phyloP scores from a whole-genome alignment of 768 basidiomycete species.

The Lentinus tigrinus region DNA sequence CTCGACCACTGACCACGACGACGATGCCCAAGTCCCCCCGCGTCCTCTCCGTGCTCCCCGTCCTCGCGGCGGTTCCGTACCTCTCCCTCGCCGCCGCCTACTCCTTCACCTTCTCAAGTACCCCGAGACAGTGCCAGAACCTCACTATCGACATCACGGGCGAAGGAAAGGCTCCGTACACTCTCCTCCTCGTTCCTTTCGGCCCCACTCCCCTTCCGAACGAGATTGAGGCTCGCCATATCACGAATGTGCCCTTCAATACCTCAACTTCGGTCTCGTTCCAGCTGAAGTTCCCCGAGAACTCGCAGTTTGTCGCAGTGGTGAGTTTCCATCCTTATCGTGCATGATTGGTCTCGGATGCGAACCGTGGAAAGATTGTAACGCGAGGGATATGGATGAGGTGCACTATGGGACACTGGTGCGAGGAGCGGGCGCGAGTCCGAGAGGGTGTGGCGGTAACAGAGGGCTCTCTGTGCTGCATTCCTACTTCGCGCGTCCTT shows the following conservation, averaged over 20 bases:
- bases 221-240: constrained; percentile 61
- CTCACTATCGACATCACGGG: constrained; percentile 61
- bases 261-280: constrained; percentile 46
- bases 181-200: constrained; percentile 63
- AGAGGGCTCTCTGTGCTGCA: too few species aligned
- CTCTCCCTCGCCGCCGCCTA: constrained; percentile 36
- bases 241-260: constrained; percentile 54
- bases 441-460: too few species aligned
- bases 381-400: too few species aligned
- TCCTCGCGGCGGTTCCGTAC: constrained; percentile 19
- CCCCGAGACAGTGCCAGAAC: constrained; percentile 66
- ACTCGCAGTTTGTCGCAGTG: constrained; percentile 75
- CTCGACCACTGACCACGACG: constrained; percentile 1
- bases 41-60: constrained; percentile 3
- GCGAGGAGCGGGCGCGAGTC: too few species aligned
- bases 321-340: constrained; percentile 43
- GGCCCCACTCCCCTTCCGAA: constrained; percentile 62
- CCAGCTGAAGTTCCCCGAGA: constrained; percentile 59
- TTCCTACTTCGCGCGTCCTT: too few species aligned
- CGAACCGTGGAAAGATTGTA: not conserved
- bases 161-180: constrained; percentile 66
- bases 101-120: constrained; percentile 41
- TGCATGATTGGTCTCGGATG: not conserved
- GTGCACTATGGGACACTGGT: too few species aligned
- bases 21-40: constrained; percentile 1